Evolutionary conservation across 495 filamentous ascomycete species (phyloP), one percentile per base, ranked within the genome.

Genomic region (Bryoglossum gracile): DNA sequence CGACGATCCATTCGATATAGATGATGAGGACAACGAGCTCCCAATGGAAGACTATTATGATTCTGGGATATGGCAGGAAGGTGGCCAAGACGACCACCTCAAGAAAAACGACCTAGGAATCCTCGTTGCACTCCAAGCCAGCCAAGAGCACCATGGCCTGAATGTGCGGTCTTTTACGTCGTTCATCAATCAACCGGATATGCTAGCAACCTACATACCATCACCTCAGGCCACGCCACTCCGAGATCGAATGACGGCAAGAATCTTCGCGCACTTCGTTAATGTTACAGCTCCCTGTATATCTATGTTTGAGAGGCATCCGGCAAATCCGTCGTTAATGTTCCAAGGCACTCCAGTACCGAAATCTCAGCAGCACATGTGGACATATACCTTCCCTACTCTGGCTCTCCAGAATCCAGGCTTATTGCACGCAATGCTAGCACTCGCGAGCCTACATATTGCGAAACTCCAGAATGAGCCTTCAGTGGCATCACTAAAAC

Each of bases 231-330:
- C 83, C 3, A 89, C 87, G 26, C 92, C 90, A 4, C 66, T 96
- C 19, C 86, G 81, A 56, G 89, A 97, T 59, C 74, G 79, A 2
- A 81, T 82, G 47, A 94, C 88, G 1, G 89, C 89, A 8, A 78
- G 84, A 25, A 79, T 96, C 13, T 98, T 97, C 62, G 83, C 83
- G 60, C 89, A 97, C 67, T 98, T 96, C 63, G 80, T 96, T 21
- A 83, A 88, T 56, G 83, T 90, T 6, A 95, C 89, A 2, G 92
- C 84, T 0, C 89, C 91, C 1, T 84, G 76, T 54, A 73, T 97
- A 52, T 94, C 90, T 2, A 74, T 95, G 19, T 95, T 86, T 54
- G 91, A 97, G 62, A 74, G 92, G 25, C 80, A 89, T 65, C 82
- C 86, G 10, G 76, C 82, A 13, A 90, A 94, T 61, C 77, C 89